These are phyloP conservation scores for Geotrichum aggregatum DNA, from an alignment of 1,139 yeast species.

Conservation along the genomic window DNA sequence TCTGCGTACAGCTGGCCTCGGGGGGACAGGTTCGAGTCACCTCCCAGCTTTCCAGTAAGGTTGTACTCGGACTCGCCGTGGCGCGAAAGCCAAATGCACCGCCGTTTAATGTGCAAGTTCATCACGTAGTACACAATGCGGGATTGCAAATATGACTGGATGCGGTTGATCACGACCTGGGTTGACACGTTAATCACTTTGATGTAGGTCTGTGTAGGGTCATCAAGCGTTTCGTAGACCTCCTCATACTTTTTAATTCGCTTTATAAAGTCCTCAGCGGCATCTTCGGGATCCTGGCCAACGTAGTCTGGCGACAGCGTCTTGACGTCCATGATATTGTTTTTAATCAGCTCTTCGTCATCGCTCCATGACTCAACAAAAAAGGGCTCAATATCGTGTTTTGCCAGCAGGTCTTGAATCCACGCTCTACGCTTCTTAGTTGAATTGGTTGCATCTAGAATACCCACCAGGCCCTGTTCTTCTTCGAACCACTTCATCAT, in stretches of 20 bases:
- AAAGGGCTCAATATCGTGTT: conserved; percentile 75
- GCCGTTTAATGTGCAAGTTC: conserved; percentile 90
- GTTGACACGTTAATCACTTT: conserved; percentile 83
- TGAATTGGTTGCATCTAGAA: conserved; percentile 82
- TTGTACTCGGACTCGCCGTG: conserved; percentile 95
- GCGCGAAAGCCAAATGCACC: conserved; percentile 87
- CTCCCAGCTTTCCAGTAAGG: conserved; percentile 91
- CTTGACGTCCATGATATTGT: conserved; percentile 80
- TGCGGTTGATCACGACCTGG: conserved; percentile 80
- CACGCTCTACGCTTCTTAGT: conserved; percentile 66
- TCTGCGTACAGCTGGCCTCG: conserved; percentile 84
- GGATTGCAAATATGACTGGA: conserved; percentile 84
- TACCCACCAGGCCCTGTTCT: conserved; percentile 83
- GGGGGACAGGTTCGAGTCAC: conserved; percentile 82
- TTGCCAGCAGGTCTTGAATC: conserved; percentile 60
- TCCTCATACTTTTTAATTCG: conserved; percentile 71
- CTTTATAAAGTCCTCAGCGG: conserved; percentile 64
- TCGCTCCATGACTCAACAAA: conserved; percentile 91
- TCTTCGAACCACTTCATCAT: conserved; percentile 84
- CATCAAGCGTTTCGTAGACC: conserved; percentile 63
- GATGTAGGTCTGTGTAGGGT: conserved; percentile 71
- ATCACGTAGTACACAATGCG: conserved; percentile 92
- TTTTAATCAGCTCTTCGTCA: conserved; percentile 69
- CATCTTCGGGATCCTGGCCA: conserved; percentile 64
- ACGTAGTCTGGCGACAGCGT: conserved; percentile 82